Evolutionary conservation across 2,329 filamentous ascomycete species (phyloP).

Genomic region (Cyphellophora europaea): DNA sequence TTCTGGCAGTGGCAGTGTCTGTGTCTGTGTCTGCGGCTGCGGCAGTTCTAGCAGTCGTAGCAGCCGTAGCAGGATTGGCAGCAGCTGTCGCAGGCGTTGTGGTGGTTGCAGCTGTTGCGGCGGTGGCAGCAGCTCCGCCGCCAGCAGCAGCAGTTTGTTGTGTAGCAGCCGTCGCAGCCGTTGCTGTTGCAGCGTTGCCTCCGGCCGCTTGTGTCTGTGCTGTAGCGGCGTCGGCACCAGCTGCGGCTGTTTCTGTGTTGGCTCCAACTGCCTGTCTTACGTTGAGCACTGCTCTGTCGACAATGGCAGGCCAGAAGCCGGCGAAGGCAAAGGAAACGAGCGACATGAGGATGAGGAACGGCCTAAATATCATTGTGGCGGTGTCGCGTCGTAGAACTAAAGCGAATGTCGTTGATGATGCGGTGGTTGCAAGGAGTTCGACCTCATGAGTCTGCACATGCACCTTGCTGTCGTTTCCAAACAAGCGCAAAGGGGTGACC

Average conservation of each 20-base stretch:
- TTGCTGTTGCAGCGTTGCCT: slow-evolving; percentile 1
- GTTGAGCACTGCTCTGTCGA: neutral
- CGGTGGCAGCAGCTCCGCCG: neutral
- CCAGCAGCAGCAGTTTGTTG: neutral
- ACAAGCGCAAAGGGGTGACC: no score
- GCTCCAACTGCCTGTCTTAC: neutral
- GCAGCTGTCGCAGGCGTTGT: neutral
- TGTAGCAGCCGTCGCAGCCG: neutral
- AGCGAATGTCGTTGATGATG: no score
- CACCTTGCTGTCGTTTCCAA: no score
- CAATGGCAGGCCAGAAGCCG: neutral
- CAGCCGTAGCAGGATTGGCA: neutral
- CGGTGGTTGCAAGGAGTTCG: no score
- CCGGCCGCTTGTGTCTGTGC: neutral
- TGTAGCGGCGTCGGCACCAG: neutral
- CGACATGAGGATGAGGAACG: neutral
- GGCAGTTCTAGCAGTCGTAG: no score
- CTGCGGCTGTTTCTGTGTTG: neutral
- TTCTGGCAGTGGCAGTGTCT: slow-evolving; percentile 25
- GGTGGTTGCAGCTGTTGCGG: neutral
- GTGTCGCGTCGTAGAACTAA: neutral
- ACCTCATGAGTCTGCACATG: no score
- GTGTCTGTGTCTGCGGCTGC: slow-evolving; percentile 43
- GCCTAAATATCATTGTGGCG: neutral
- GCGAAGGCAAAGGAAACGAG: neutral